Base-by-base conservation (phyloP, 176 grass and related monocot genomes). In the Oryza meyeriana region DNA sequence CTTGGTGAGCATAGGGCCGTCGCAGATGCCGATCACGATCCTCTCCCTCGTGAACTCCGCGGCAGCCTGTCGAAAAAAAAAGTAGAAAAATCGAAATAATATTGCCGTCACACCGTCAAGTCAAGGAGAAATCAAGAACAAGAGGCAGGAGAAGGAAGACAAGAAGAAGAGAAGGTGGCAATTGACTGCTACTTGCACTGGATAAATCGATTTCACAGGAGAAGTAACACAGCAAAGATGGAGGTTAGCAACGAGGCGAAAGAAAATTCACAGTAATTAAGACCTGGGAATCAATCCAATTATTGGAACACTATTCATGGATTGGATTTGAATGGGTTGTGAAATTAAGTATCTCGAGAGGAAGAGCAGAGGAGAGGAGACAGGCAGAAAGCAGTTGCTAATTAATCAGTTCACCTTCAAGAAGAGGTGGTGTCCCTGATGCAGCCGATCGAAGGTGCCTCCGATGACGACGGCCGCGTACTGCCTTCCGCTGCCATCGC, bases 1-100 rank as follows among this genome's bases (percentile, higher is more conserved):
- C 81, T 98, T 98, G 80, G 73, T 82, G 77, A 98, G 84, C 95
- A 98, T 98, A 4, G 95, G 95, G 17, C 92, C 92, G 81, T 98
- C 95, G 77, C 95, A 98, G 70, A 98, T 77, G 36, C 92, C 95
- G 26, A 98, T 66, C 24, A 98, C 92, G 25, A 98, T 82, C 76
- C 90, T 74, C 24, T 91, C 84, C 39, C 84, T 87, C 8, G 95
- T 88, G 17, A 94, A 41, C 82, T 93, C 88, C 80, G 92, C 90
- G 14, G 95, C 76, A 17, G 95, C 90, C 95, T 98, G 74, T 33
- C 68, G n/a, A n/a, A n/a, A 55, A 66, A 62, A 68, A 59, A 2
- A 25, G 3, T 8, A 2, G 30, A 47, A 14, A 70, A 6, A 14
- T 24, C 0, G 10, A 42, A 10, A 6, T 17, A 28, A 47, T 3